These are phyloP conservation scores for Arthrinium phaeospermum DNA, from an alignment of 2,329 filamentous ascomycete species.

Conservation along the genomic window DNA sequence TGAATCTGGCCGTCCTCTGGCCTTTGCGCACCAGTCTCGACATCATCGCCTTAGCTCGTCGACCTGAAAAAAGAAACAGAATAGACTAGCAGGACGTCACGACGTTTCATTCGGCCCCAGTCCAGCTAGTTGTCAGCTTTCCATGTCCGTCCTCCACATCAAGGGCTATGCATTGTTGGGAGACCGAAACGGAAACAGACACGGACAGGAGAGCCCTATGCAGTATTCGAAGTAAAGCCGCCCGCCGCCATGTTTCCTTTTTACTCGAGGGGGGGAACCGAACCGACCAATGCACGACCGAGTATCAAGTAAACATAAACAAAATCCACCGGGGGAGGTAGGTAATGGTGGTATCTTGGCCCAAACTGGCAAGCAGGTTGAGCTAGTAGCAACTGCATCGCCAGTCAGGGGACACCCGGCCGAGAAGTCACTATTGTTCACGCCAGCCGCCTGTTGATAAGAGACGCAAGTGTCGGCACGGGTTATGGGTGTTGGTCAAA, in stretches of 20 bases:
- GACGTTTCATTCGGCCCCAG: constrained; percentile 21
- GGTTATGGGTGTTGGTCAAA: constrained; percentile 5
- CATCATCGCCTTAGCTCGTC: constrained; percentile 16
- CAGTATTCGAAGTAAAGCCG: background rate
- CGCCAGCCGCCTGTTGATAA: background rate
- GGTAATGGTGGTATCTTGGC: background rate
- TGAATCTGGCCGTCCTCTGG: background rate
- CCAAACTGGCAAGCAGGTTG: background rate
- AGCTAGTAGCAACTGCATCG: background rate
- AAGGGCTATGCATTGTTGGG: background rate
- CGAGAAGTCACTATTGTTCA: background rate
- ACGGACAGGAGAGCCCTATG: background rate
- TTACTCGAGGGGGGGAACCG: background rate
- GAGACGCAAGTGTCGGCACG: background rate
- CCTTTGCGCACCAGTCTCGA: constrained; percentile 2
- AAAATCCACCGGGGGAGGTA: background rate
- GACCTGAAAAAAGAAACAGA: constrained; percentile 12
- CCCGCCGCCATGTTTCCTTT: background rate
- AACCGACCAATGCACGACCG: background rate
- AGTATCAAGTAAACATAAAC: constrained; percentile 11
- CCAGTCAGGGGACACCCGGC: background rate
- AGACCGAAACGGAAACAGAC: too few relatives aligned
- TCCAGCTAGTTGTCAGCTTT: constrained; percentile 2
- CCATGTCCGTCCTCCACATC: background rate
- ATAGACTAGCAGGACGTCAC: constrained; percentile 17